Conservation (phyloP, 257 asterid species). For the Plantago elongata region DNA sequence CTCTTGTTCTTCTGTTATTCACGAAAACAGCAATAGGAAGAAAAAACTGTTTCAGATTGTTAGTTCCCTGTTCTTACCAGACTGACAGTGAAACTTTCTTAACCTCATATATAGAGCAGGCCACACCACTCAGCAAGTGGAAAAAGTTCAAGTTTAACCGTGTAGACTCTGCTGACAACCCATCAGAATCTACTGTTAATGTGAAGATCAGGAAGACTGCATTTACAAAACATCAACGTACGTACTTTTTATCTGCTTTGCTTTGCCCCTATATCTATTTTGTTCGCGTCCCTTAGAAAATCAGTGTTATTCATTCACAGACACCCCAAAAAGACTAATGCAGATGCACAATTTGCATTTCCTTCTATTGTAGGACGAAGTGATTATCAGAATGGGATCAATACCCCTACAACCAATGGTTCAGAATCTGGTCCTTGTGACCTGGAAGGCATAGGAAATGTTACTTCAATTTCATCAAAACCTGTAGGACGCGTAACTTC, state of each 20-base stretch:
- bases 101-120: conserved; percentile 47
- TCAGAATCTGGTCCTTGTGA: conserved; percentile 30
- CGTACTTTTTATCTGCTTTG: too few relatives aligned
- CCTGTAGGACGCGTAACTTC: too few relatives aligned
- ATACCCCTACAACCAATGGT: conserved; percentile 29
- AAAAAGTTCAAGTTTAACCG: conserved; percentile 27
- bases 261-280: too few relatives aligned
- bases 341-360: neutral
- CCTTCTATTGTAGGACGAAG: conserved; percentile 38
- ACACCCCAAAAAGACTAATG: too few relatives aligned
- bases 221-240: too few relatives aligned
- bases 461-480: conserved; percentile 21
- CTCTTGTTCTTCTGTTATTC: conserved; percentile 4
- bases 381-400: conserved; percentile 21
- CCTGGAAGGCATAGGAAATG: conserved; percentile 35
- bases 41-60: neutral
- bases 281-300: too few relatives aligned
- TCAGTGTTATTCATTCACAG: too few relatives aligned
- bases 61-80: neutral
- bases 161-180: conserved; percentile 36
- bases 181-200: conserved; percentile 8
- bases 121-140: conserved; percentile 34
- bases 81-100: conserved; percentile 28
- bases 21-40: too few relatives aligned
- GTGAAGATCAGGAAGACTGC: too few relatives aligned